Evolutionary conservation across 164 flowering plant species (phyloP).

Genomic region (Macadamia tetraphylla): DNA sequence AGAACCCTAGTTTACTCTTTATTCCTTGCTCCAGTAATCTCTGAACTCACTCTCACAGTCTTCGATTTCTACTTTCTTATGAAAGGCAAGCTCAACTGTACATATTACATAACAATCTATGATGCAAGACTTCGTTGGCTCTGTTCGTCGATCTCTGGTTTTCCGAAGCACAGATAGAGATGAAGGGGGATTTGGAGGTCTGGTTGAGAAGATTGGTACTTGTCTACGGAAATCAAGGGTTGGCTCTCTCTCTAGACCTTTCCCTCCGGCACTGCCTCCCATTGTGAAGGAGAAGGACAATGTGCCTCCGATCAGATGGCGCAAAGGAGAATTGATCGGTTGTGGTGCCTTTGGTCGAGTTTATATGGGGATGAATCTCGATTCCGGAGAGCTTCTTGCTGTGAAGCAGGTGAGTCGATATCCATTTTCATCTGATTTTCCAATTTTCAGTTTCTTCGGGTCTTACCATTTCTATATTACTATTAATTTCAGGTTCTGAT

Average conservation of each 20-base stretch:
- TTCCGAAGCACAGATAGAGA: constrained; percentile 43
- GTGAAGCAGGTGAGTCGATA: constrained; percentile 63
- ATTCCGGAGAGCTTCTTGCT: constrained; percentile 95
- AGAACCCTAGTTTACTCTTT: constrained; percentile 14
- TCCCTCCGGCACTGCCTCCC: constrained; percentile 35
- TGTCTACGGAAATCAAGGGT: constrained; percentile 71
- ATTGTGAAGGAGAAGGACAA: constrained; percentile 16
- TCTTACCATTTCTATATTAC: constrained; percentile 3
- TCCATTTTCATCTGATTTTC: not conserved
- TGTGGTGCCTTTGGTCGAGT: constrained; percentile 94
- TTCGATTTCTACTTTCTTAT: not conserved
- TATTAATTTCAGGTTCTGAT: constrained; percentile 44
- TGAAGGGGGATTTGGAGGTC: constrained; percentile 28
- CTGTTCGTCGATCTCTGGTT: constrained; percentile 77
- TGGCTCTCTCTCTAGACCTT: constrained; percentile 51
- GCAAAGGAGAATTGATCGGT: constrained; percentile 91
- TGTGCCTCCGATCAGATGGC: constrained; percentile 67
- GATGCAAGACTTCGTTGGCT: constrained; percentile 76
- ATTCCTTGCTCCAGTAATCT: not conserved
- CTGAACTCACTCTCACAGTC: not conserved
- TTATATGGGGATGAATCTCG: constrained; percentile 98
- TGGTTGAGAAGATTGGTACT: constrained; percentile 67
- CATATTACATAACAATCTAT: not conserved
- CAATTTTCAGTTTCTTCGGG: not conserved
- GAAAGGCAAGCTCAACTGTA: not conserved